These are phyloP conservation scores for Haplosporangium gracile DNA, from an alignment of 192 early-diverging fungal genomes.

Conservation along the genomic window DNA sequence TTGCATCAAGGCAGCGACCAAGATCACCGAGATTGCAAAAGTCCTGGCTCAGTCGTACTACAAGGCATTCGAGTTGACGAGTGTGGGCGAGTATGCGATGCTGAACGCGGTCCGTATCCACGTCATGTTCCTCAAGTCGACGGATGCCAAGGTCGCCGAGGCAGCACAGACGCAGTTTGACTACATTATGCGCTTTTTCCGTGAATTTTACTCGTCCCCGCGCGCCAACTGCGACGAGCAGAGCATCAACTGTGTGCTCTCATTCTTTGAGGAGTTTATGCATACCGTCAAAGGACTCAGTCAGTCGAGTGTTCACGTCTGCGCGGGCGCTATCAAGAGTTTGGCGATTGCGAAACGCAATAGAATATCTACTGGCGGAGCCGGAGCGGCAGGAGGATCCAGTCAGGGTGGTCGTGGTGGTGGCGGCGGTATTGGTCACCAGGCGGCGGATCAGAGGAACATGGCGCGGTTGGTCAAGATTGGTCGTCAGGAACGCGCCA, in stretches of 20 bases:
- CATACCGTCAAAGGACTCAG: constrained; percentile 53
- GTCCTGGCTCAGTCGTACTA: constrained; percentile 35
- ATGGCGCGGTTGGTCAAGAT: constrained; percentile 50
- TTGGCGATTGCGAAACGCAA: constrained; percentile 46
- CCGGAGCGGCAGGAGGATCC: background rate
- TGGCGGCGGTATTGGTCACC: background rate
- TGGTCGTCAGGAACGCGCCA: constrained; percentile 50
- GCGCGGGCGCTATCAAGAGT: constrained; percentile 49
- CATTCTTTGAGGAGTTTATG: constrained; percentile 58
- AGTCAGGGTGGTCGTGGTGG: background rate
- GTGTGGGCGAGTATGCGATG: constrained; percentile 49
- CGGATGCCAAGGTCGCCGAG: constrained; percentile 41
- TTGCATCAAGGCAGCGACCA: constrained; percentile 53
- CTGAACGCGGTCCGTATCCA: constrained; percentile 53
- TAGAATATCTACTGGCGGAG: constrained; percentile 26
- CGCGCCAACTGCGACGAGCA: constrained; percentile 47
- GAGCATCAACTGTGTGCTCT: constrained; percentile 47
- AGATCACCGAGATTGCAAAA: constrained; percentile 54
- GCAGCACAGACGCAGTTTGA: constrained; percentile 40
- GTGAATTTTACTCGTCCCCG: constrained; percentile 47
- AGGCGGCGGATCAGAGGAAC: constrained; percentile 17
- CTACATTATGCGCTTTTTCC: constrained; percentile 54
- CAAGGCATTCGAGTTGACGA: constrained; percentile 39
- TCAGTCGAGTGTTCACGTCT: constrained; percentile 47
- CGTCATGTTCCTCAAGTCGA: constrained; percentile 50